Base-by-base conservation (phyloP, 768 basidiomycete species). In the Xanthoconium purpureum region DNA sequence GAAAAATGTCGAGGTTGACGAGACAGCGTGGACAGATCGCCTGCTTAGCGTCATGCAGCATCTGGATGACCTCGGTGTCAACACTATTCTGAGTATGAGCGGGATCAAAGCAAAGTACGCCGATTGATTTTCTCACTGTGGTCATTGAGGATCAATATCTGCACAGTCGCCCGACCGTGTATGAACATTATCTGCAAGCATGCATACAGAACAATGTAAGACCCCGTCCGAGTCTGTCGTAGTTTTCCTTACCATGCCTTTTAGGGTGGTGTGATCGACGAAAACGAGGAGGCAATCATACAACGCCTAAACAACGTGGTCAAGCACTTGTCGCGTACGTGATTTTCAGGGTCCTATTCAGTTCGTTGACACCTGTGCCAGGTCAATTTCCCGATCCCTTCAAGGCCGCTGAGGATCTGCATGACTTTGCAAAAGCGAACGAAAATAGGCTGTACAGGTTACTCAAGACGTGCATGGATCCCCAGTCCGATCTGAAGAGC, bases 211-310 rank as follows among this genome's bases (percentile, higher is more conserved):
- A 94, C 67, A 98, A 98, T 65, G 95, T 95, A 58, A 56, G 89
- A 24, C 74, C n/a, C 32, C 28, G 13, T 5, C 17, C 48, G 29
- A 38, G 18, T 38, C 14, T 52, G 28, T 51, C 36, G 13, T 18
- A 6, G 20, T 36, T 46, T 30, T 33, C 47, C 50, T 55, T 24
- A 61, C 47, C 12, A 12, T n/a, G 30, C 36, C 15, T 48, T 7
- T 58, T 47, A 97, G 94, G 94, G 94, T 2, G 96, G 96, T 1
- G 79, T 94, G 44, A 89, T 97, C 48, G 94, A 97, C 63, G 83
- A 88, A 58, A 78, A 93, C 58, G 90, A 91, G 65, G 88, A 89
- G 44, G 65, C 66, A 1, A 74, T 91, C 50, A 76, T 76, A 47
- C 78, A 77, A 15, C 78, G 77, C 47, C 75, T 97, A 33, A 80